phyloP scores from a whole-genome alignment of 768 basidiomycete species.

The Suillus alpinus region DNA sequence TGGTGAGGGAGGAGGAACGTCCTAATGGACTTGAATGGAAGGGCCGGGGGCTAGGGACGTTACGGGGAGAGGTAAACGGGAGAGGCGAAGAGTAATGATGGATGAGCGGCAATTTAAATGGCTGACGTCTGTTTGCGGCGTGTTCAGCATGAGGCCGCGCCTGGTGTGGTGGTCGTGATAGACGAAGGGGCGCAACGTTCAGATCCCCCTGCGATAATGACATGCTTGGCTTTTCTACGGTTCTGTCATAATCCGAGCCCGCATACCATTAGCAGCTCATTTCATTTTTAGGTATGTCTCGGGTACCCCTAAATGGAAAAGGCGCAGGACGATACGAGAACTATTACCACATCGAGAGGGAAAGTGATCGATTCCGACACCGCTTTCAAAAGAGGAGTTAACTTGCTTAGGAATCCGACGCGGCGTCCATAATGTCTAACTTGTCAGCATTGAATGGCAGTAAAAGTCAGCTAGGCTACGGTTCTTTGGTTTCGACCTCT shows the following conservation, averaged over 20 bases:
- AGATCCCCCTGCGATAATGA: conserved; percentile 22
- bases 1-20: conserved; percentile 13
- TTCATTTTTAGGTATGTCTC: conserved; percentile 25
- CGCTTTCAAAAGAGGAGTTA: neutral
- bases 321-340: conserved; percentile 8
- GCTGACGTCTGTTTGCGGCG: conserved; percentile 30
- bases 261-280: conserved; percentile 28
- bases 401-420: neutral
- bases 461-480: no score
- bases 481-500: neutral
- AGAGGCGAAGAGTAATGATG: conserved; percentile 22
- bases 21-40: conserved; percentile 21
- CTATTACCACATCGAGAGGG: neutral
- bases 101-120: conserved; percentile 31
- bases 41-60: conserved; percentile 23
- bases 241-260: conserved; percentile 13
- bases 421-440: neutral
- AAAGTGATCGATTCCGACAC: conserved; percentile 3
- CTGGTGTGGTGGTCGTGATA: conserved; percentile 32
- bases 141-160: conserved; percentile 35
- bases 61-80: conserved; percentile 20
- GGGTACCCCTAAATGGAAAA: conserved; percentile 26
- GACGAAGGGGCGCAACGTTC: conserved; percentile 27
- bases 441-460: neutral
- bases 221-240: conserved; percentile 30